These are phyloP conservation scores for Globisporangium cylindrosporum DNA, from an alignment of 352 stramenopile genomes.

Conservation along the genomic window DNA sequence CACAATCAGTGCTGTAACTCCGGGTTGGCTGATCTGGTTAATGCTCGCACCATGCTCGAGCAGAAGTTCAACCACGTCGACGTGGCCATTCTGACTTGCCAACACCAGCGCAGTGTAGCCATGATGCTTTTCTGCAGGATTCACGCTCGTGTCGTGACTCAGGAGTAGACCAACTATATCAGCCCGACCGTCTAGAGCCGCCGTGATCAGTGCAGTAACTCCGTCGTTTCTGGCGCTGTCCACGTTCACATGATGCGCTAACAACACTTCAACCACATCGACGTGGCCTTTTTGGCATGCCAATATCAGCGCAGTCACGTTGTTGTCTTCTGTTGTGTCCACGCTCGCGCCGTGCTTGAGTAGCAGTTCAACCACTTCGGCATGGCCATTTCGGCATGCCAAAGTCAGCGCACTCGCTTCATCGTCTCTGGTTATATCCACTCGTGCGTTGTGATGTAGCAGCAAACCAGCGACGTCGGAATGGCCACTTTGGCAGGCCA, in stretches of 20 bases:
- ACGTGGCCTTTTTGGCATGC: neutral
- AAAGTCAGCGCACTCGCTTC: neutral
- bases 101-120: neutral
- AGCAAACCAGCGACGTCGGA: neutral
- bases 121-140: neutral
- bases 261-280: neutral
- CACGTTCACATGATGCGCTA: neutral
- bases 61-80: neutral
- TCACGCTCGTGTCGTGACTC: neutral
- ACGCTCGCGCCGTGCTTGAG: neutral
- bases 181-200: neutral
- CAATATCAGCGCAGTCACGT: neutral
- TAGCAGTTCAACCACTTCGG: neutral
- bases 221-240: neutral
- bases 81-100: neutral
- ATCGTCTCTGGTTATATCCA: neutral
- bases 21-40: neutral
- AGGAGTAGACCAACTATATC: neutral
- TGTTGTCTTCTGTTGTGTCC: neutral
- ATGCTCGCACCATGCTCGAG: neutral
- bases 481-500: neutral
- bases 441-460: neutral
- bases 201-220: neutral
- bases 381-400: neutral
- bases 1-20: constrained; percentile 4